Evolutionary conservation across 495 filamentous ascomycete genomes (phyloP).

Genomic region (Penicillium herquei): DNA sequence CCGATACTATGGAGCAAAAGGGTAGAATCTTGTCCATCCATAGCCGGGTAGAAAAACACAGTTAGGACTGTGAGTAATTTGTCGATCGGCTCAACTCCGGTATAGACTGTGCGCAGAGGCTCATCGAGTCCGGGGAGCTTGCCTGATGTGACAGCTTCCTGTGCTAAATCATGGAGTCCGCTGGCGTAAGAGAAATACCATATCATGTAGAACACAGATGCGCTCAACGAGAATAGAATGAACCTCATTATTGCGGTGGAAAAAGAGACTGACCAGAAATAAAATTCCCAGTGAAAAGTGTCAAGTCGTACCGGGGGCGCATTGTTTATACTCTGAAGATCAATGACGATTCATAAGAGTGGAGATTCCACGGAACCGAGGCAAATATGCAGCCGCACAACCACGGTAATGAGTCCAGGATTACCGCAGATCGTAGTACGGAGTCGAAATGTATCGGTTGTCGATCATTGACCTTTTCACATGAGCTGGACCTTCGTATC

Average conservation of each 20-base stretch:
- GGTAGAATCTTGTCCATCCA: conserved; percentile 49
- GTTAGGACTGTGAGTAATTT: conserved; percentile 44
- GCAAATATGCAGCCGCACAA: background rate
- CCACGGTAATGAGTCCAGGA: background rate
- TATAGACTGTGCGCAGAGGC: conserved; percentile 46
- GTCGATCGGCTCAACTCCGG: conserved; percentile 50
- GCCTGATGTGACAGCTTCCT: conserved; percentile 26
- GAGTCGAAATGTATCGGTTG: conserved; percentile 1
- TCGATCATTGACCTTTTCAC: conserved; percentile 16
- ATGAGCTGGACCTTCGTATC: conserved; percentile 3
- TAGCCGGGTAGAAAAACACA: conserved; percentile 53
- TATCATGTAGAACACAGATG: conserved; percentile 40
- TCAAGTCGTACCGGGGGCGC: background rate
- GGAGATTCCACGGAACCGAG: conserved; percentile 8
- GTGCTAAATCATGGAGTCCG: conserved; percentile 33
- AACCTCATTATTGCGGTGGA: conserved; percentile 5
- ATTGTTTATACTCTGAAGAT: conserved; percentile 8
- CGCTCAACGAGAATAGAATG: conserved; percentile 34
- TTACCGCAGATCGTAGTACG: background rate
- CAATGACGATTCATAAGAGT: background rate
- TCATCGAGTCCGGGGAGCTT: conserved; percentile 41
- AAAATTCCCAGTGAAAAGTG: background rate
- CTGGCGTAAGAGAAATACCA: conserved; percentile 43
- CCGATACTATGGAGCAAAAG: conserved; percentile 47
- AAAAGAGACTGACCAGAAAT: background rate